Percentiles rank a stretch among this genome's conserved stretches.
phyloP scores from a whole-genome alignment of 352 stramenopile species.

The Phytophthora idaei region DNA sequence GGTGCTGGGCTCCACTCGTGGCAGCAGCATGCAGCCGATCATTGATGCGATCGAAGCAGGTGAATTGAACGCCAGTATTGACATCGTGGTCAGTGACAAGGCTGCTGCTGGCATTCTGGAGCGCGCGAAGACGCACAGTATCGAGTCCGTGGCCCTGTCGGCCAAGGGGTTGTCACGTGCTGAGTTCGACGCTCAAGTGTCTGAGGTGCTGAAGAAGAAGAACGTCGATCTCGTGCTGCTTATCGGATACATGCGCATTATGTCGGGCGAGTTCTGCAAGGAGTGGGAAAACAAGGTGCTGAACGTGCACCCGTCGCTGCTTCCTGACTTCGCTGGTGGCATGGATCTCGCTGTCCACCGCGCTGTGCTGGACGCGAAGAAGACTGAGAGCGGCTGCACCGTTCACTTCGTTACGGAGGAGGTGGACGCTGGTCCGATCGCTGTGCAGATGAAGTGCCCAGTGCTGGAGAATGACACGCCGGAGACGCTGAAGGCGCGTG shows the following conservation, averaged over 20 bases:
- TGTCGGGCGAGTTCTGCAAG: conserved; percentile 95
- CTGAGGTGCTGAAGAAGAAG: conserved; percentile 89
- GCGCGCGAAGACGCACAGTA: conserved; percentile 85
- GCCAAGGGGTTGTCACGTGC: conserved; percentile 88
- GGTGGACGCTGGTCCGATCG: conserved; percentile 98
- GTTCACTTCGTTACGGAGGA: conserved; percentile 98
- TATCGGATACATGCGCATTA: conserved; percentile 99
- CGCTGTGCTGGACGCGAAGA: conserved; percentile 96
- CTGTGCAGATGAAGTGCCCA: conserved; percentile 95
- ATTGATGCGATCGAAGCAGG: conserved; percentile 93
- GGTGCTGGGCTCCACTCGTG: conserved; percentile 96
- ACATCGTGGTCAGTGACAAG: conserved; percentile 97
- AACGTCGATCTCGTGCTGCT: conserved; percentile 97
- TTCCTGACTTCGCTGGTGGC: conserved; percentile 98
- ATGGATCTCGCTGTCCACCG: conserved; percentile 99
- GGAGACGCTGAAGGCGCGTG: conserved; percentile 96
- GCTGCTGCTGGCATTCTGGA: conserved; percentile 93
- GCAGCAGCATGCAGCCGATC: conserved; percentile 95
- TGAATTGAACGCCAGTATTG: conserved; percentile 94
- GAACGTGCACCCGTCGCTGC: conserved; percentile 99
- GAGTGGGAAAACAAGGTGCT: conserved; percentile 96
- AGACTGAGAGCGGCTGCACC: conserved; percentile 96
- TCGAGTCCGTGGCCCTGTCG: conserved; percentile 68
- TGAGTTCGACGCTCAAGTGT: conserved; percentile 96
- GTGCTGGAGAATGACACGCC: conserved; percentile 93